Conservation (phyloP, 495 filamentous ascomycete genomes). For the Clohesyomyces aquaticus region DNA sequence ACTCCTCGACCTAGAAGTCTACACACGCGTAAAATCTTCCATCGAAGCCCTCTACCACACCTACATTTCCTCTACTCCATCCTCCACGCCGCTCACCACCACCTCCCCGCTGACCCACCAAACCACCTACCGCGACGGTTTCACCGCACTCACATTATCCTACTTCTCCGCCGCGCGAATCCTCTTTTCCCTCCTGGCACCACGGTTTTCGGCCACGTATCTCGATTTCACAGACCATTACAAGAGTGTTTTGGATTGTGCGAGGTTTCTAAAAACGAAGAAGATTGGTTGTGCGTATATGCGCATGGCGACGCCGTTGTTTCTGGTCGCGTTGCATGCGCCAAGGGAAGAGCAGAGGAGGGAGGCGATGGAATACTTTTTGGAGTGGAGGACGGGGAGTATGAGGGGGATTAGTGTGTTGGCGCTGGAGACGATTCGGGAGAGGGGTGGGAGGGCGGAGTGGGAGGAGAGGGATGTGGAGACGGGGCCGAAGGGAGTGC, state of each 20-base stretch:
- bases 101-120: not conserved
- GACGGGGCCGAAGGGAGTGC: not conserved
- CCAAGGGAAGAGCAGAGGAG: constrained; percentile 4
- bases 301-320: constrained; percentile 30
- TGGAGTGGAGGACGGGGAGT: constrained; percentile 20
- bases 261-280: constrained; percentile 7
- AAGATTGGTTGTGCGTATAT: constrained; percentile 32
- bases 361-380: constrained; percentile 6
- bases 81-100: not conserved
- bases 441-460: not conserved
- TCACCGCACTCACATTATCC: constrained; percentile 19
- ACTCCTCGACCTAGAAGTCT: constrained; percentile 3
- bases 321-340: constrained; percentile 22
- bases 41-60: constrained; percentile 15
- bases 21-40: not conserved
- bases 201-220: constrained; percentile 10
- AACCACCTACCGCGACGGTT: constrained; percentile 8
- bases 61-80: constrained; percentile 7
- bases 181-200: constrained; percentile 18
- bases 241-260: constrained; percentile 3
- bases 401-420: constrained; percentile 25
- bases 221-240: constrained; percentile 17
- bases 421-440: constrained; percentile 15
- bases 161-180: constrained; percentile 20
- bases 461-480: not conserved